phyloP scores from a whole-genome alignment of 106 monocot species.

The Dendrobium officinale region DNA sequence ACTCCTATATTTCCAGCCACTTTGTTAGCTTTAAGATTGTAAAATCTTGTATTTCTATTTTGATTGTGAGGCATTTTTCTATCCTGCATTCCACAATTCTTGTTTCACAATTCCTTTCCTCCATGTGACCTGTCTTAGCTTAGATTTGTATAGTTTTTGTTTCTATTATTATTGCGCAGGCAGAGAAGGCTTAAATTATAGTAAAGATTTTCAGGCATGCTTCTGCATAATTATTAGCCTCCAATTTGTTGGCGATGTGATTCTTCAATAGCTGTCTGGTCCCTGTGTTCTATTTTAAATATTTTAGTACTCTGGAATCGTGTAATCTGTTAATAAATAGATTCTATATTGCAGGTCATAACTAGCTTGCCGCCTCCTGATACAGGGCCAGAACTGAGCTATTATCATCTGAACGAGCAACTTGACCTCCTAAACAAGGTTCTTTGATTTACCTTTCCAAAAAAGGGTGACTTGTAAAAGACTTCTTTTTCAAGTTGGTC shows the following conservation, averaged over 20 bases:
- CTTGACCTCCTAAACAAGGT: conserved; percentile 82
- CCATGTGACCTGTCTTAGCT: background rate
- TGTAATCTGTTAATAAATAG: background rate
- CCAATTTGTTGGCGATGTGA: too few species aligned
- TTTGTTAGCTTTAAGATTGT: background rate
- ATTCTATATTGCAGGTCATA: conserved; percentile 48
- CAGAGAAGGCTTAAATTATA: too few species aligned
- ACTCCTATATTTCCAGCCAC: background rate
- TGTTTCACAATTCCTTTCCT: background rate
- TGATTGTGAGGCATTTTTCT: background rate
- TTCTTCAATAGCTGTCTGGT: background rate
- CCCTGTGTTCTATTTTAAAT: background rate
- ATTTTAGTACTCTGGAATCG: background rate
- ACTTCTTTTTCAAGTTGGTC: background rate
- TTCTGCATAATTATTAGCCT: too few species aligned
- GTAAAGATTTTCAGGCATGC: too few species aligned
- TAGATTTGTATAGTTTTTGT: background rate
- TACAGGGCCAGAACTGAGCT: conserved; percentile 61
- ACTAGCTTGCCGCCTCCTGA: conserved; percentile 88
- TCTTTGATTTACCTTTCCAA: background rate
- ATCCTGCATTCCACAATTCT: background rate
- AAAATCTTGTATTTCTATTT: too few species aligned
- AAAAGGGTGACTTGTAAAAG: background rate
- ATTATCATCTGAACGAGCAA: conserved; percentile 60
- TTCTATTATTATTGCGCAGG: too few species aligned